These are phyloP conservation scores for Rhexocercosporidium sp. DNA, from an alignment of 2,329 filamentous ascomycete species.

Conservation along the genomic window DNA sequence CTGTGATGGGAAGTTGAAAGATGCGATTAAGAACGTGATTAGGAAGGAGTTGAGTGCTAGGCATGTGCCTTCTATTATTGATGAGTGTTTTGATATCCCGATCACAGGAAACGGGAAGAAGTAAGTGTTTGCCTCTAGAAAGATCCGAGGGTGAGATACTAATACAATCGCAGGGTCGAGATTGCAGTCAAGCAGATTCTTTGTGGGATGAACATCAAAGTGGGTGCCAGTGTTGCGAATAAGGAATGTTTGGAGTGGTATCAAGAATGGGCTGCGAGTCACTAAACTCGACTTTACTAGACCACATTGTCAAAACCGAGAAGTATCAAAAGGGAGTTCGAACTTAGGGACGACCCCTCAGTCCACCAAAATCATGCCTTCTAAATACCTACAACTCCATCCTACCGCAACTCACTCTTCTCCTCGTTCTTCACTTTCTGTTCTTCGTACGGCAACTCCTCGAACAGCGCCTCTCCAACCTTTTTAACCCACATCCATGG, in stretches of 20 bases:
- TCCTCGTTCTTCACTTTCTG: neutral
- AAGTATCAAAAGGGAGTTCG: neutral
- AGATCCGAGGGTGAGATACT: neutral
- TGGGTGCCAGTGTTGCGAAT: slow-evolving; percentile 92
- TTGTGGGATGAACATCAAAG: slow-evolving; percentile 84
- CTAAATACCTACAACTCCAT: neutral
- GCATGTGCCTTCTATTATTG: slow-evolving; percentile 85
- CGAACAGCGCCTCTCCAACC: slow-evolving; percentile 49
- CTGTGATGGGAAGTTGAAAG: slow-evolving; percentile 65
- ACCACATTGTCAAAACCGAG: too few species aligned
- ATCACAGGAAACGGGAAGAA: slow-evolving; percentile 97
- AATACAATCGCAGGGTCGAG: slow-evolving; percentile 69
- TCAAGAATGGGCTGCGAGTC: slow-evolving; percentile 66
- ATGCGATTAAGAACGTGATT: slow-evolving; percentile 69
- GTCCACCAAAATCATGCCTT: neutral
- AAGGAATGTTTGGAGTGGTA: slow-evolving; percentile 90
- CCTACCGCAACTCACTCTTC: slow-evolving; percentile 12
- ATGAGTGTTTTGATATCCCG: slow-evolving; percentile 80
- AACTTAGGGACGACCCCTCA: neutral
- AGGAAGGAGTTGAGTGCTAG: slow-evolving; percentile 82
- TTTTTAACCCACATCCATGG: slow-evolving; percentile 79
- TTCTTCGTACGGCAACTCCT: slow-evolving; percentile 5
- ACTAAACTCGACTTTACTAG: neutral
- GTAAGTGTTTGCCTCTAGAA: slow-evolving; percentile 54
- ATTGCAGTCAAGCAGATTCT: slow-evolving; percentile 96